Evolutionary conservation across 768 basidiomycete genomes (phyloP).

Genomic region (Trametes punicea): DNA sequence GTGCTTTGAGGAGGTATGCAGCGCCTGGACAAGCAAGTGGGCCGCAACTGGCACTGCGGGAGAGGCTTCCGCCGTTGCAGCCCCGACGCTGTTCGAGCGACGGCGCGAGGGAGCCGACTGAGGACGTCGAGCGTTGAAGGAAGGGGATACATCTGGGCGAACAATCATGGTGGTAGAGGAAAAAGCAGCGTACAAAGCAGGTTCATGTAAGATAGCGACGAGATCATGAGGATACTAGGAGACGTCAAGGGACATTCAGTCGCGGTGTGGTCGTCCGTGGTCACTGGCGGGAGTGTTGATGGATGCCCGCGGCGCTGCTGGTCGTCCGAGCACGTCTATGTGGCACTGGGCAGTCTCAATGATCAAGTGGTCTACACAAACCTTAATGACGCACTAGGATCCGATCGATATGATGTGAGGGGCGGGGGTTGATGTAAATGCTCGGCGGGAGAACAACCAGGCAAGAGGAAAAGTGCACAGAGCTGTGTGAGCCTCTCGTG

Average conservation of each 20-base stretch:
- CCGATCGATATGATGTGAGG: constrained; percentile 15
- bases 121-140: constrained; percentile 7
- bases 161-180: constrained; percentile 14
- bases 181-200: not conserved
- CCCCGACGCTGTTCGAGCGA: constrained; percentile 13
- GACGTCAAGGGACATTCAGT: constrained; percentile 3
- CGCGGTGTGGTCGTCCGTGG: not conserved
- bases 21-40: constrained; percentile 1
- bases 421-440: not conserved
- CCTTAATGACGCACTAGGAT: constrained; percentile 7
- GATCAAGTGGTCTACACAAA: constrained; percentile 1
- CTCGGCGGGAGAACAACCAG: not conserved
- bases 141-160: not conserved
- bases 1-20: constrained; percentile 1
- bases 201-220: not conserved
- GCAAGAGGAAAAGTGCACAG: not conserved
- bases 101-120: constrained; percentile 15
- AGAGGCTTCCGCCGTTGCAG: not conserved
- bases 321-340: constrained; percentile 7
- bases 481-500: constrained; percentile 1
- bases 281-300: not conserved
- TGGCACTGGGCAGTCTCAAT: not conserved
- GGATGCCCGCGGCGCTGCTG: not conserved
- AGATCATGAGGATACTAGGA: constrained; percentile 11
- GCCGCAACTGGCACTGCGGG: constrained; percentile 1